Percentiles rank a stretch among this genome's conserved stretches.
These are phyloP conservation scores for Rubroshorea leprosula DNA, from an alignment of 345 rosid species.

Conservation along the genomic window DNA sequence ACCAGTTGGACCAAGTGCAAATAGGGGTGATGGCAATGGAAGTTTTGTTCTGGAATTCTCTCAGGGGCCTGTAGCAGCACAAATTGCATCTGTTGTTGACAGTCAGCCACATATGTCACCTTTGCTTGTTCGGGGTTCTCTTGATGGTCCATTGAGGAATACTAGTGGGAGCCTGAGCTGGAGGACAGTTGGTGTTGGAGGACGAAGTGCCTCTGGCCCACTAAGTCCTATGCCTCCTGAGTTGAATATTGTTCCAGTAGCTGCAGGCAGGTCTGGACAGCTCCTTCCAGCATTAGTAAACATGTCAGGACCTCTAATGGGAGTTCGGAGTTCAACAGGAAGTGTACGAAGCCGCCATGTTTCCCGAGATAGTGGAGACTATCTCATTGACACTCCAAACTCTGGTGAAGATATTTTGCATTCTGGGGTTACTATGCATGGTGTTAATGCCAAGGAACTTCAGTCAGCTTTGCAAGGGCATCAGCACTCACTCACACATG, in stretches of 20 bases:
- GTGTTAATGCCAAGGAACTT: constrained; percentile 91
- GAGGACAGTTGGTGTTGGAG: constrained; percentile 84
- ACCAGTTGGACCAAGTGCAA: constrained; percentile 50
- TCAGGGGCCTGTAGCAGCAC: constrained; percentile 83
- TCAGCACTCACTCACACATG: constrained; percentile 95
- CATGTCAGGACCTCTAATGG: constrained; percentile 96
- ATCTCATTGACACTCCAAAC: constrained; percentile 88
- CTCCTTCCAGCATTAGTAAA: constrained; percentile 82
- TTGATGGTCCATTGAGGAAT: constrained; percentile 90
- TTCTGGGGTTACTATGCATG: constrained; percentile 64
- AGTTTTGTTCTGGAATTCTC: constrained; percentile 87
- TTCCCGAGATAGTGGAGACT: constrained; percentile 96
- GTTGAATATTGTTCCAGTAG: constrained; percentile 66
- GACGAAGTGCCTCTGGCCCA: constrained; percentile 89
- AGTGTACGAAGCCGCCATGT: constrained; percentile 90
- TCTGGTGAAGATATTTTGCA: constrained; percentile 86
- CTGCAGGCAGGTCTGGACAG: constrained; percentile 89
- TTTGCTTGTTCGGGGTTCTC: constrained; percentile 88
- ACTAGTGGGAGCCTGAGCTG: constrained; percentile 93
- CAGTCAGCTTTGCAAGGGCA: constrained; percentile 98
- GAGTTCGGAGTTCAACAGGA: constrained; percentile 94
- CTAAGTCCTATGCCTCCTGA: constrained; percentile 94
- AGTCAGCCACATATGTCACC: constrained; percentile 97
- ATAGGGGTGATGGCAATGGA: constrained; percentile 60
- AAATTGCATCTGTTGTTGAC: constrained; percentile 63